phyloP scores from a whole-genome alignment of 805 yeast species.

The Clavispora asparagi region DNA sequence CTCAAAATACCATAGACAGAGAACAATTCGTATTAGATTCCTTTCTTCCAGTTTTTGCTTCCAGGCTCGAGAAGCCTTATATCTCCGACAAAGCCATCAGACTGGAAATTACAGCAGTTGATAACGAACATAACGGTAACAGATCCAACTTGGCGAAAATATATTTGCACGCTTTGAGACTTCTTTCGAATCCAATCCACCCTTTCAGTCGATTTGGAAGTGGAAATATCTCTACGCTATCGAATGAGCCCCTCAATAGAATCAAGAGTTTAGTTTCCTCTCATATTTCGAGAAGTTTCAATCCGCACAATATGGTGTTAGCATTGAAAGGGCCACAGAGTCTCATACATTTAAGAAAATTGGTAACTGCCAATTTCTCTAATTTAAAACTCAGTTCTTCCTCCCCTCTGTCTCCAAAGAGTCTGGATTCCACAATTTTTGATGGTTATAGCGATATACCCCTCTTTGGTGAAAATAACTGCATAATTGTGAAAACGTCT shows the following conservation, averaged over 20 bases:
- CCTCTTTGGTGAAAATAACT: neutral
- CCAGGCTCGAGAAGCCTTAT: constrained; percentile 46
- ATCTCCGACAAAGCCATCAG: constrained; percentile 39
- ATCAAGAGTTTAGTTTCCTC: constrained; percentile 26
- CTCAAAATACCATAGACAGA: constrained; percentile 11
- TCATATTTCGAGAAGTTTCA: constrained; percentile 40
- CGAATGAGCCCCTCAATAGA: constrained; percentile 20
- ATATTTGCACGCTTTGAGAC: constrained; percentile 53
- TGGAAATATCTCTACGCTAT: constrained; percentile 49
- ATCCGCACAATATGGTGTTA: constrained; percentile 47
- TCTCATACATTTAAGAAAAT: constrained; percentile 48
- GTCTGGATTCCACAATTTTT: neutral
- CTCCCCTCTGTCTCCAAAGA: neutral
- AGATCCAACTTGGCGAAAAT: constrained; percentile 38
- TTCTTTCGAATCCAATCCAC: constrained; percentile 43
- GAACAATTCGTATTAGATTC: constrained; percentile 39
- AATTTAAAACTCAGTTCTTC: neutral
- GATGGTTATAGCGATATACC: neutral
- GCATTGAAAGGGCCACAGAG: constrained; percentile 68
- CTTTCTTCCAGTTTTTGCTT: constrained; percentile 46
- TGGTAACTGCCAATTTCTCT: constrained; percentile 41
- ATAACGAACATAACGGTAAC: constrained; percentile 64
- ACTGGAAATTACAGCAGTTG: constrained; percentile 55
- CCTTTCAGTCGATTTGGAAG: constrained; percentile 63
- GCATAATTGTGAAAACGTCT: neutral